These are phyloP conservation scores for Pyrenochaeta sp. DNA, from an alignment of 2,329 filamentous ascomycete genomes.

Conservation along the genomic window DNA sequence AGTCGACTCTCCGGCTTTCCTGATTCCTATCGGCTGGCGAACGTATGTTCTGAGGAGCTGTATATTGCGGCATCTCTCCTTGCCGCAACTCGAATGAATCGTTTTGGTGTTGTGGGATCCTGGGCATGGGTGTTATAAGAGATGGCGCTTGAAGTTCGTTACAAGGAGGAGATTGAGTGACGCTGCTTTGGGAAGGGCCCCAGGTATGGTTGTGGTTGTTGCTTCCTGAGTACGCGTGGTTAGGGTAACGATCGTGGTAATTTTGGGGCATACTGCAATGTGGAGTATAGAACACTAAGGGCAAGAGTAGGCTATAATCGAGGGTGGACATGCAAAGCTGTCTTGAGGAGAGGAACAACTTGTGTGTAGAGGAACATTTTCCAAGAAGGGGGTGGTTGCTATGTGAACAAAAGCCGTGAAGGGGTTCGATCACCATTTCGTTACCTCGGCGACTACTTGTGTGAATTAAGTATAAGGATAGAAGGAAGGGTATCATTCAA, in stretches of 20 bases:
- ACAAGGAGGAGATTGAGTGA: not conserved
- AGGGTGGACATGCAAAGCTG: not conserved
- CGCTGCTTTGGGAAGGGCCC: not conserved
- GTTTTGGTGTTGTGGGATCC: not conserved
- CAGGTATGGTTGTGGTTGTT: not conserved
- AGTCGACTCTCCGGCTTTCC: not conserved
- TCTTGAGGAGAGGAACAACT: not conserved
- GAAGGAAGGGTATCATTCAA: too few species aligned
- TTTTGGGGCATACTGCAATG: not conserved
- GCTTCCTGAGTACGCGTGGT: not conserved
- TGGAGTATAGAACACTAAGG: not conserved
- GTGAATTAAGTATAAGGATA: too few species aligned
- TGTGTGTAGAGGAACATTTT: not conserved
- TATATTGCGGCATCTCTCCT: not conserved
- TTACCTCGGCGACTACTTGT: too few species aligned
- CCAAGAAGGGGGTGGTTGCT: not conserved
- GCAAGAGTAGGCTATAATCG: not conserved
- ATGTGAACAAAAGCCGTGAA: not conserved
- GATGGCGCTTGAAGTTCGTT: not conserved
- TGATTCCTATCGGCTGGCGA: not conserved
- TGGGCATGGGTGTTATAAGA: not conserved
- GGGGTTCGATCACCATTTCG: not conserved
- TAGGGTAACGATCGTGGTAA: not conserved
- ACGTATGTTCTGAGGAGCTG: not conserved
- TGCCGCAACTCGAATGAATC: not conserved